Evolutionary conservation across 75 land plant genomes (phyloP), one percentile per base, ranked within the genome.

Genomic region (Pinus taeda): DNA sequence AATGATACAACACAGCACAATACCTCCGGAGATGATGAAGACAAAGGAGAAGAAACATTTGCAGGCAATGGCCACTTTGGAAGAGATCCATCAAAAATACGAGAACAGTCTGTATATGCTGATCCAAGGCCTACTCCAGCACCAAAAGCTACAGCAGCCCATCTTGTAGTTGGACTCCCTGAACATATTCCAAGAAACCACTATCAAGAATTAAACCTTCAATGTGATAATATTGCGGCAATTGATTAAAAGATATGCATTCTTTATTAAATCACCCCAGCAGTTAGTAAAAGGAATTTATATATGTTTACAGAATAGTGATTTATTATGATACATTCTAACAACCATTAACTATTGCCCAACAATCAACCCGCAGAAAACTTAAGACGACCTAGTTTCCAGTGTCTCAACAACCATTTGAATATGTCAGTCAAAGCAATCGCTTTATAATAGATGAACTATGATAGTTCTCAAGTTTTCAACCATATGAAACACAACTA

Each of bases 101-200:
- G 82, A 70, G 88, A 84, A 76, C 88, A 88, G 15, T 92, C 94
- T 15, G 88, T 75, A 60, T 86, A 92, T 56, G 92, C 90, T 30
- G 93, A 88, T 24, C 94, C 94, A 73, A 92, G 57, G 4, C 93
- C 94, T 9, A 90, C 69, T 8, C 94, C 94, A 22, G 94, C 94
- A 74, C 94, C 90, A 73, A 92, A 90, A 22, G 94, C 93, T 45
- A 92, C 69, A 80, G 90, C 82, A 22, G 93, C 88, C 94, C 89
- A 92, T 15, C 94, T 85, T 33, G 90, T 84, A n/a, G 85, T 83
- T 14, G 90, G 94, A 76, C 89, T 89, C 76, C 93, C 93, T 88
- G 83, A 75, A 71, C 14, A 66, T 42, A 42, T 8, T 69, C 11
- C 53, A 69, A 39, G 20, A 1, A 3, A 69, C n/a, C 12, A 69